Conservation (phyloP, 2,329 filamentous ascomycete genomes). For the Diplodia sapinea region DNA sequence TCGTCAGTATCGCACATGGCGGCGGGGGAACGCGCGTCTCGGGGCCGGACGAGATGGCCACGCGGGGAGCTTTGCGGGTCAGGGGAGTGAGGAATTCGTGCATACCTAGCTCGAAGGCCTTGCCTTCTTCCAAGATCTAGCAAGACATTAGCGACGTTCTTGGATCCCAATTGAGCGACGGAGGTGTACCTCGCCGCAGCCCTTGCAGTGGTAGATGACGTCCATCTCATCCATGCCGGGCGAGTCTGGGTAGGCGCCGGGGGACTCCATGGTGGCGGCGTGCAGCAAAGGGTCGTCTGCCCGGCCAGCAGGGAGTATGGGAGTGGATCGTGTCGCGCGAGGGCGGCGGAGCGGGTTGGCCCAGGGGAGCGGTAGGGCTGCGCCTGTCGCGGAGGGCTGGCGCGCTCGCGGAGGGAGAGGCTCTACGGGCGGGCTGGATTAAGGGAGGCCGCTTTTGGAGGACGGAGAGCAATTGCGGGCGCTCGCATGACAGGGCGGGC, state of each 20-base stretch:
- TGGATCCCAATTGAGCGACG: slow-evolving; percentile 30
- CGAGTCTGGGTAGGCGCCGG: slow-evolving; percentile 60
- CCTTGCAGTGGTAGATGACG: slow-evolving; percentile 69
- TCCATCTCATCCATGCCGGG: slow-evolving; percentile 46
- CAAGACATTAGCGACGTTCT: slow-evolving; percentile 34
- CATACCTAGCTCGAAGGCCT: slow-evolving; percentile 93
- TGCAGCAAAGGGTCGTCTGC: slow-evolving; percentile 15
- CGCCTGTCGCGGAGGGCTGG: slow-evolving; percentile 8
- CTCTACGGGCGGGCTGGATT: slow-evolving; percentile 25
- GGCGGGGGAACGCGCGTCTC: not conserved
- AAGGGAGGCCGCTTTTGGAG: slow-evolving; percentile 22
- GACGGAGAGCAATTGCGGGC: slow-evolving; percentile 21
- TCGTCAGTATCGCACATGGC: slow-evolving; percentile 28
- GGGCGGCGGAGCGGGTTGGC: slow-evolving; percentile 1
- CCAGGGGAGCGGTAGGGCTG: slow-evolving; percentile 26
- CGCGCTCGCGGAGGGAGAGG: slow-evolving; percentile 15
- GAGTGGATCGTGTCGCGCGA: not conserved
- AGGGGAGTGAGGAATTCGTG: slow-evolving; percentile 41
- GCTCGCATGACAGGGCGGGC: slow-evolving; percentile 29
- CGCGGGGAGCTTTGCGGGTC: slow-evolving; percentile 20
- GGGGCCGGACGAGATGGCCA: not conserved
- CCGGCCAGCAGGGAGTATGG: slow-evolving; percentile 10
- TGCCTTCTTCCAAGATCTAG: slow-evolving; percentile 96
- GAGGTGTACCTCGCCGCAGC: slow-evolving; percentile 55
- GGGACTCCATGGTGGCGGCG: slow-evolving; percentile 57